Percentiles rank a stretch among this genome's conserved stretches.
phyloP scores from a whole-genome alignment of 2,329 filamentous ascomycete genomes.

The Colletotrichum limetticola region DNA sequence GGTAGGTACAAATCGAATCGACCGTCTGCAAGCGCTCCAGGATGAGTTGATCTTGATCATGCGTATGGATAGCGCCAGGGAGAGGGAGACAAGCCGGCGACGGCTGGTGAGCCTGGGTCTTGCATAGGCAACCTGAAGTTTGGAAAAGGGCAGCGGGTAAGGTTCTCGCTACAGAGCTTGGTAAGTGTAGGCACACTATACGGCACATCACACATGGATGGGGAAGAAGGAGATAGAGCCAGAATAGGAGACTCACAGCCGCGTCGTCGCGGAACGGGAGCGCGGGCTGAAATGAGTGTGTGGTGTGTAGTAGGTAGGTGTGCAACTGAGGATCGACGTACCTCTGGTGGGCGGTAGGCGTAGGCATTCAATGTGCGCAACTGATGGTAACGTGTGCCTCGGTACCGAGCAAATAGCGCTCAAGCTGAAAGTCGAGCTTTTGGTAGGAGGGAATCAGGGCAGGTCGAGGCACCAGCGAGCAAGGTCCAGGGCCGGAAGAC shows the following conservation, averaged over 20 bases:
- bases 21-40: slow-evolving; percentile 9
- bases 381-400: slow-evolving; percentile 20
- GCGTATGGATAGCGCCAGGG: slow-evolving; percentile 2
- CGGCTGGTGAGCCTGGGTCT: slow-evolving; percentile 19
- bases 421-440: neutral
- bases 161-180: slow-evolving; percentile 6
- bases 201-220: neutral
- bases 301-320: neutral
- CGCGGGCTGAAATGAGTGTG: slow-evolving; percentile 15
- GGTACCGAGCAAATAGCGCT: slow-evolving; percentile 19
- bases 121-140: slow-evolving; percentile 29
- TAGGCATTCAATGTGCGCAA: neutral
- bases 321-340: neutral
- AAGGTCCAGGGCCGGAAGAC: slow-evolving; percentile 30
- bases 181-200: slow-evolving; percentile 1
- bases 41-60: slow-evolving; percentile 17
- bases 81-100: slow-evolving; percentile 7
- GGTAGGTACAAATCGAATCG: neutral
- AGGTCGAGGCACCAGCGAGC: neutral
- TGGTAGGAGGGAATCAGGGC: slow-evolving; percentile 8
- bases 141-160: slow-evolving; percentile 22
- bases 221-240: slow-evolving; percentile 26
- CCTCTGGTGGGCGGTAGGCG: neutral
- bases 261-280: slow-evolving; percentile 27
- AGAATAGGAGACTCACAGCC: slow-evolving; percentile 28